Evolutionary conservation across 176 grass and related monocot genomes (phyloP).

Genomic region (Oryza coarctata): DNA sequence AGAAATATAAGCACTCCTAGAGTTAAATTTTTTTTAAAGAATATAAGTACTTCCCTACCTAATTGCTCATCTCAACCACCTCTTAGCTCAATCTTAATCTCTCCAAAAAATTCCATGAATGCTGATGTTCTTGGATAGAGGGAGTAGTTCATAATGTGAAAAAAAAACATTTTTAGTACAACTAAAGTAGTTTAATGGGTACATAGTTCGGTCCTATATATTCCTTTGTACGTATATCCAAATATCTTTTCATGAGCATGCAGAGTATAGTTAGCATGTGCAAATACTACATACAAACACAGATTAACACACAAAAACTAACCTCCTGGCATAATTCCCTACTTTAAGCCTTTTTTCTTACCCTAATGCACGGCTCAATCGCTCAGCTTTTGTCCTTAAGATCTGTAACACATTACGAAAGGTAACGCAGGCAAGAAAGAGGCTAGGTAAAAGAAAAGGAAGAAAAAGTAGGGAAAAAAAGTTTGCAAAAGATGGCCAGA

Average conservation of each 20-base stretch:
- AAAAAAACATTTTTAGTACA: no score
- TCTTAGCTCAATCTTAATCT: no score
- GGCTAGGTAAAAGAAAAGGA: constrained; percentile 20
- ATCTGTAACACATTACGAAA: constrained; percentile 50
- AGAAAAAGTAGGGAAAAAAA: constrained; percentile 13
- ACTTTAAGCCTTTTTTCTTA: constrained; percentile 16
- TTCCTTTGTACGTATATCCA: neutral
- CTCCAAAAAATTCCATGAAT: no score
- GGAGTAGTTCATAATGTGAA: no score
- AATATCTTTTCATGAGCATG: neutral
- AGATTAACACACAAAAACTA: constrained; percentile 2
- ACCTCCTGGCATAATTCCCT: neutral
- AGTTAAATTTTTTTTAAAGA: no score
- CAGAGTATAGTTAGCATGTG: neutral
- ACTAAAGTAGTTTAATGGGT: no score
- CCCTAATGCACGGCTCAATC: constrained; percentile 42
- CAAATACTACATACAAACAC: neutral
- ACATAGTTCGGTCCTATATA: no score
- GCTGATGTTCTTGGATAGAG: no score
- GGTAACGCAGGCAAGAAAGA: constrained; percentile 46
- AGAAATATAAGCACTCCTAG: no score
- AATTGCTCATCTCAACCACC: no score
- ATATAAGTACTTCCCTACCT: no score
- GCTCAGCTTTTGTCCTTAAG: constrained; percentile 50
- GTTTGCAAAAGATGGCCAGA: constrained; percentile 23